Evolutionary conservation across 192 early-diverging fungal genomes (phyloP).

Genomic region (Gonapodya prolifera): DNA sequence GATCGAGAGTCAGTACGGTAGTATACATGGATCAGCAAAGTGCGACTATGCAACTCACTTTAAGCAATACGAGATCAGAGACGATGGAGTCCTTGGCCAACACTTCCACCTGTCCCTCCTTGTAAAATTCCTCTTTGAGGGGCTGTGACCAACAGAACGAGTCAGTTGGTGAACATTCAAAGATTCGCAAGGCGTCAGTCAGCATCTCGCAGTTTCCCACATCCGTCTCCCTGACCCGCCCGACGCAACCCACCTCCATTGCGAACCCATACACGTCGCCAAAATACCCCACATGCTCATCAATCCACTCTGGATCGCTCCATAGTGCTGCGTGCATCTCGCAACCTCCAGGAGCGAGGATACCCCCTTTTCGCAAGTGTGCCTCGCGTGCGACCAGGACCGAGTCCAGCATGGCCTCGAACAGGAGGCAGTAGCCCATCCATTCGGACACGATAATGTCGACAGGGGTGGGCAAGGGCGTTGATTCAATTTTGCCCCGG

Average conservation of each 20-base stretch:
- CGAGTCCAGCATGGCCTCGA: slow-evolving; percentile 84
- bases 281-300: not conserved
- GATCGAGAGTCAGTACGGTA: no score
- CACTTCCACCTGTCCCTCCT: slow-evolving; percentile 75
- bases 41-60: slow-evolving; percentile 4
- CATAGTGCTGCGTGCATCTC: not conserved
- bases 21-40: not conserved
- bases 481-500: slow-evolving; percentile 68
- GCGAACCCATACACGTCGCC: slow-evolving; percentile 20
- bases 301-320: not conserved
- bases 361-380: slow-evolving; percentile 51
- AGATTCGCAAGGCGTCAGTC: slow-evolving; percentile 53
- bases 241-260: slow-evolving; percentile 53
- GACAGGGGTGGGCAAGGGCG: slow-evolving; percentile 56
- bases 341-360: slow-evolving; percentile 19
- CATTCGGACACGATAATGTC: slow-evolving; percentile 85
- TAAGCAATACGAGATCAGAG: slow-evolving; percentile 45
- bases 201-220: slow-evolving; percentile 74
- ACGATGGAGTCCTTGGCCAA: slow-evolving; percentile 53
- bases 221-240: no score
- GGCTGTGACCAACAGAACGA: slow-evolving; percentile 70
- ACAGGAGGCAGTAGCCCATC: slow-evolving; percentile 52
- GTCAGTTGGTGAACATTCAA: not conserved
- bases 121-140: slow-evolving; percentile 62
- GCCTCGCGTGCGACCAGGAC: slow-evolving; percentile 72